Base-by-base conservation (phyloP, 2,329 filamentous ascomycete genomes). In the Ceratocystis cubensis region DNA sequence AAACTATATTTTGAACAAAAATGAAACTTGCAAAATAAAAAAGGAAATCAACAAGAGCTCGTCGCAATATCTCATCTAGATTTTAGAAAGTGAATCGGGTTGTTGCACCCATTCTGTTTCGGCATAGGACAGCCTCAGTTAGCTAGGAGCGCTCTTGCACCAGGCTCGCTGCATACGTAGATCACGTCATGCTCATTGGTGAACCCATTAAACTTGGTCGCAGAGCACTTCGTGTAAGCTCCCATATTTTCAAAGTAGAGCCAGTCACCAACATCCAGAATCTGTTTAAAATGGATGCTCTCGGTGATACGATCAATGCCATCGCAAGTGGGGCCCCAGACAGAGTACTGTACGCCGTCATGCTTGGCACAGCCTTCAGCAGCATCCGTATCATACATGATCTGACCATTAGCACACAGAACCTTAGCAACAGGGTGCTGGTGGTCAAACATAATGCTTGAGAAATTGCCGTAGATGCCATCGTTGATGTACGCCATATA, bases 401-500 rank as follows among this genome's bases (percentile, higher is more conserved):
- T 82, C 68, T 79, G 78, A 69, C 81, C 76, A 69, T 81, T 80
- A 22, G 82, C 79, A 70, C 85, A 87, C 65, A 99, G 81, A 67
- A 97, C 83, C 76, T 88, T 89, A 66, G 93, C 90, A 59, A 88
- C 78, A 0, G 94, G 94, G 72, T 95, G 84, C 81, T 99, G 94
- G 77, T 97, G 94, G 74, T 97, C 94, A 75, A 96, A 99, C 81
- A 97, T 96, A 82, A 97, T 97, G 84, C 91, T 95, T 71, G 91
- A 96, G 75, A 99, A 97, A 79, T 97, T 97, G 73, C 94, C 94
- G 74, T 99, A 99, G 65, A 97, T 88, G 33, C 94, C 94, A 72
- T 99, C 94, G 75, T 99, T 99, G 75, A 97, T 80, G 76, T 99
- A 99, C 61, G 96, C 79, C 94, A 97, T 99, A 81, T 96, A 96